A percentile compares a stretch with the other conserved stretches of the same genome.
Conservation (phyloP, 495 filamentous ascomycete genomes). For the Xylaria flabelliformis region DNA sequence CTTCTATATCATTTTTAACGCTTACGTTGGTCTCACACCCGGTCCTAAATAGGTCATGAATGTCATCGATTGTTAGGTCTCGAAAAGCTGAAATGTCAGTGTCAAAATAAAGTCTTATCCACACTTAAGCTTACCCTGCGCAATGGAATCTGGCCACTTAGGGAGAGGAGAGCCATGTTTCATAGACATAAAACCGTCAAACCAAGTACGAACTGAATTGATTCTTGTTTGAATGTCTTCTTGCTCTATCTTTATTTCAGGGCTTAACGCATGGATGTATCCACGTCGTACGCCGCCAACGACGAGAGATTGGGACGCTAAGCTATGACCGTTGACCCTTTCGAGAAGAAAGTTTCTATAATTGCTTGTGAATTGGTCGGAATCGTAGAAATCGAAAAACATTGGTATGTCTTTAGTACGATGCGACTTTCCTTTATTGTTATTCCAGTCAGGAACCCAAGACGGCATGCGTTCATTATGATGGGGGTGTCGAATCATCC, state of each 20-base stretch:
- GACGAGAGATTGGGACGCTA: not conserved
- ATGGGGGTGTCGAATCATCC: constrained; percentile 5
- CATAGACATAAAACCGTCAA: not conserved
- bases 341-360: not conserved
- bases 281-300: not conserved
- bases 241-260: not conserved
- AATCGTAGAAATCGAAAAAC: not conserved
- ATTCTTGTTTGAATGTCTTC: not conserved
- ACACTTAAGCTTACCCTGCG: not conserved
- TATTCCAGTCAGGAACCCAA: too few species aligned
- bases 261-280: not conserved
- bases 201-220: not conserved
- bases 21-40: not conserved
- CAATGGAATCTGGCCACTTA: not conserved
- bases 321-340: too few species aligned
- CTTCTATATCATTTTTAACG: not conserved
- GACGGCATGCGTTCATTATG: not conserved
- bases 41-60: not conserved
- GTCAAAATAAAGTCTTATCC: not conserved
- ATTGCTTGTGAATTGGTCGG: not conserved
- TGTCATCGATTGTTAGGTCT: not conserved
- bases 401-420: not conserved
- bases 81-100: not conserved
- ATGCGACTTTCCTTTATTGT: not conserved
- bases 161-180: not conserved